Evolutionary conservation across 805 yeast species (phyloP), one percentile per base, ranked within the genome.

Genomic region (Myxozyma monticola): DNA sequence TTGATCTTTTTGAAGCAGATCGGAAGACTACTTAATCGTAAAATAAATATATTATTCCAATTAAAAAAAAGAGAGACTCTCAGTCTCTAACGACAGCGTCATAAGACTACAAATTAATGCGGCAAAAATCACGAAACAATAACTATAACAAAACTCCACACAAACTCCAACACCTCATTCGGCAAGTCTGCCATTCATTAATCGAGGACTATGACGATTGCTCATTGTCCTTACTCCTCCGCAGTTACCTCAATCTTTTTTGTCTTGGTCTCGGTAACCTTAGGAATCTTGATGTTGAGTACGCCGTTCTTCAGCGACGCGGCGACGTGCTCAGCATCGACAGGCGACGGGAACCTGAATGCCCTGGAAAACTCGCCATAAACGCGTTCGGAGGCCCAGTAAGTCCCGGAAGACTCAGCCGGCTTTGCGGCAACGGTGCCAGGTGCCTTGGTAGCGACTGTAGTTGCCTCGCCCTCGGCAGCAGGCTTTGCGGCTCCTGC

Each of bases 341-440:
- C 50, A 14, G 45, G 39, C 4, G 37, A 18, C n/a, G 60, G 60
- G 48, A 57, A 57, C 34, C 50, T 31, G 45, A 57, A 55, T 21
- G 60, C 39, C 18, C 60, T 31, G 8, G 57, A 44, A 42, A 55
- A 57, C 17, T 48, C 47, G 15, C 60, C 60, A 26, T 40, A 31
- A 12, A 51, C 46, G 8, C 60, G 48, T 38, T 57, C 60, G 8
- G 55, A 26, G 1, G 60, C 57, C 60, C 59, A 55, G 28, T 42
- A 42, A 7, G 43, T 54, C 7, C 46, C 51, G 9, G 22, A 20
- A n/a, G 38, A 4, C 29, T 12, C 10, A 22, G 18, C 20, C 9
- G 17, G 25, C 1, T 14, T 24, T 2, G 48, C 37, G 2, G 45
- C 45, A 3, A 40, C 10, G 4, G 42, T 8, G 7, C 30, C 39